Percentiles rank a stretch among this genome's conserved stretches.
phyloP scores from a whole-genome alignment of 768 basidiomycete species.

The Crepidotus variabilis region DNA sequence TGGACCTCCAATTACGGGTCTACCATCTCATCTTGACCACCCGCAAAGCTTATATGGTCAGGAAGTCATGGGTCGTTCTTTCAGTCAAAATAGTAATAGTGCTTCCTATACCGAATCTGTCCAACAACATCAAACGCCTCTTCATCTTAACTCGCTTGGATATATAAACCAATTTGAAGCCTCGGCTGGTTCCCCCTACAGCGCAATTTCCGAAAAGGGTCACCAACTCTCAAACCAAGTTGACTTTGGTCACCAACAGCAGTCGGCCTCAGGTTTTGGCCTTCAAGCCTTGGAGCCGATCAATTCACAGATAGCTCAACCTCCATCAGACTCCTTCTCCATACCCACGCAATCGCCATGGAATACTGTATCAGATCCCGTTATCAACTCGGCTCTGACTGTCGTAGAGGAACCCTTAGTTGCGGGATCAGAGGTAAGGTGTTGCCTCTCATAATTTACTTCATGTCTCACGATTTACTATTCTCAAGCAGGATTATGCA shows the following conservation, averaged over 20 bases:
- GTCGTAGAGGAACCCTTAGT: not conserved
- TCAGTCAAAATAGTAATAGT: not conserved
- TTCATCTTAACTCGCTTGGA: not conserved
- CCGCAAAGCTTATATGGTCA: slow-evolving; percentile 5
- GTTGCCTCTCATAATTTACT: not conserved
- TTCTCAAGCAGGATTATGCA: no score
- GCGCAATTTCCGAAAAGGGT: slow-evolving; percentile 11
- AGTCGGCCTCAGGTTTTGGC: not conserved
- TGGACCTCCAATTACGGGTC: slow-evolving; percentile 6
- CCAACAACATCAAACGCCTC: not conserved
- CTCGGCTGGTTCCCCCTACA: slow-evolving; percentile 8
- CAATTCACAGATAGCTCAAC: slow-evolving; percentile 5
- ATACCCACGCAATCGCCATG: slow-evolving; percentile 9
- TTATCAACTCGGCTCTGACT: not conserved
- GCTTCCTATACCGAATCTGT: not conserved
- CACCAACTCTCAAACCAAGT: slow-evolving; percentile 11
- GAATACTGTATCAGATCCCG: slow-evolving; percentile 6
- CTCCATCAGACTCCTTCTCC: not conserved
- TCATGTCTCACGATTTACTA: not conserved
- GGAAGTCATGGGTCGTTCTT: not conserved
- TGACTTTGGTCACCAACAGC: slow-evolving; percentile 9
- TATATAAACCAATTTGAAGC: not conserved
- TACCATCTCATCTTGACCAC: slow-evolving; percentile 4
- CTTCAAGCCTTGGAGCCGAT: slow-evolving; percentile 2
- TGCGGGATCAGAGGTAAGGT: not conserved